These are phyloP conservation scores for Pythium dissotocum DNA, from an alignment of 352 stramenopile genomes.

Conservation along the genomic window DNA sequence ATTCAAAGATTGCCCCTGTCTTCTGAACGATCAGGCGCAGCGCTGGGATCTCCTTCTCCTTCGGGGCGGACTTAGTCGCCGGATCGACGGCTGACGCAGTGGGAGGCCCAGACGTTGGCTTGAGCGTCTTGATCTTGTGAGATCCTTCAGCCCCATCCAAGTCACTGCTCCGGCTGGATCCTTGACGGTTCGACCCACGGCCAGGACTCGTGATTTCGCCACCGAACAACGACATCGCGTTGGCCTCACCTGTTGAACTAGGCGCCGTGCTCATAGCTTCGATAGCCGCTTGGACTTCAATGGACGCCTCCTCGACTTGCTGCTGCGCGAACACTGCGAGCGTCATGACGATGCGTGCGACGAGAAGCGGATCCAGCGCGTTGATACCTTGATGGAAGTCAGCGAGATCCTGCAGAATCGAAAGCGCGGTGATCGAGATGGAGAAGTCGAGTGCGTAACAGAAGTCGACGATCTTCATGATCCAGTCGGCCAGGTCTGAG, in stretches of 20 bases:
- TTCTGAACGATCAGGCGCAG: conserved; percentile 82
- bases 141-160: conserved; percentile 50
- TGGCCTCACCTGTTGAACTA: background rate
- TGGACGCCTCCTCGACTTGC: conserved; percentile 86
- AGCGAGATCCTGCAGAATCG: conserved; percentile 77
- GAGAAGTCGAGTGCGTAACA: conserved; percentile 75
- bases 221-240: conserved; percentile 25
- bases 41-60: conserved; percentile 66
- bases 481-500: conserved; percentile 67
- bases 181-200: conserved; percentile 6
- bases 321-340: conserved; percentile 84
- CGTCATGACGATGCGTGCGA: conserved; percentile 87
- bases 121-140: conserved; percentile 74
- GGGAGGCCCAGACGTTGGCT: conserved; percentile 22
- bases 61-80: conserved; percentile 10
- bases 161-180: conserved; percentile 23
- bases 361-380: conserved; percentile 59
- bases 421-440: conserved; percentile 75
- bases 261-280: conserved; percentile 40
- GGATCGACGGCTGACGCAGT: conserved; percentile 5
- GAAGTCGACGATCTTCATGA: conserved; percentile 79
- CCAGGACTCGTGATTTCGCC: conserved; percentile 13
- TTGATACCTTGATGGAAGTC: conserved; percentile 77
- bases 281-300: conserved; percentile 81
- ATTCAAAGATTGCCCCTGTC: conserved; percentile 85